Evolutionary conservation across 1,139 yeast genomes (phyloP), one percentile per base, ranked within the genome.

Genomic region (Blastobotrys elegans): DNA sequence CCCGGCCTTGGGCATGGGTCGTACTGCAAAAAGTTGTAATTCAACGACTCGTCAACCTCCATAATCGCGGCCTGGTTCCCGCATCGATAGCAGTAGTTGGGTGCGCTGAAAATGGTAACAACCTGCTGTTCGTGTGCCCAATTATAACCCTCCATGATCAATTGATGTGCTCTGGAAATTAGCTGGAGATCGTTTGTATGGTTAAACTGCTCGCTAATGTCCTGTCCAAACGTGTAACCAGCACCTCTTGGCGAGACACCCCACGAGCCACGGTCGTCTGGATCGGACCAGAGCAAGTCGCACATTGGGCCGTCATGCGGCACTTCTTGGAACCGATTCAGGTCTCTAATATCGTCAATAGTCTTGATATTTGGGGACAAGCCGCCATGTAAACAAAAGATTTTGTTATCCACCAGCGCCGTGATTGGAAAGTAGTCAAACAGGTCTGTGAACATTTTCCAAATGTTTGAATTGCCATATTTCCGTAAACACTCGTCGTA

Each of bases 241-340:
- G 98, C 98, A 61, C 98, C 98, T 70, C 98, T 80, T 56, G 98
- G 97, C 49, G 95, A 84, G 55, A 92, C 82, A 21, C 96, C 96
- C 98, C 98, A 94, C 49, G 94, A 90, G 52, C 88, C 88, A 56
- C 95, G 82, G 63, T 88, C 96, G 64, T 92, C 98, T 2, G 98
- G 98, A 63, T 92, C 98, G 7, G 95, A 84, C 98, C 98, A 92
- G 51, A 92, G 73, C 63, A 92, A 73, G 66, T 92, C 98, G 70
- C 97, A 92, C 96, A 92, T 92, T 46, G 97, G 96, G 34, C 98
- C 98, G 68, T 92, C 98, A 65, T 92, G 98, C 31, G 98, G 98
- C 46, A 92, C 97, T 70, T 92, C 98, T 70, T 92, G 97, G 61
- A 80, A 80, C 61, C 97, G 74, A 67, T 88, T 92, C 53, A 89